phyloP scores from a whole-genome alignment of 2,329 filamentous ascomycete species.

The Aspergillus japonicus region DNA sequence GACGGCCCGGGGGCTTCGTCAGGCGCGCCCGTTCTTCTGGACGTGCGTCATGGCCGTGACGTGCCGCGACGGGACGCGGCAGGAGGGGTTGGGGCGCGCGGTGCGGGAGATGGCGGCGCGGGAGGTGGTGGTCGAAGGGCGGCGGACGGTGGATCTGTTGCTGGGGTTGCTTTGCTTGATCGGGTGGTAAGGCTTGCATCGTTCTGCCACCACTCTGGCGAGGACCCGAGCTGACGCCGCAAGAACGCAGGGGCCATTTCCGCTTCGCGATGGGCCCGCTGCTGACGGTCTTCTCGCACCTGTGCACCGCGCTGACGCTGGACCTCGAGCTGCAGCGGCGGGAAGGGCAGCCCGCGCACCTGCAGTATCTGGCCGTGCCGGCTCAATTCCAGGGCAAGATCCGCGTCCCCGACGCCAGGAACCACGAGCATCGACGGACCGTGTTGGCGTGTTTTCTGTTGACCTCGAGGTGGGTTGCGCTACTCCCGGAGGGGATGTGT shows the following conservation, averaged over 20 bases:
- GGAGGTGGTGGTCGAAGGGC: conserved; percentile 30
- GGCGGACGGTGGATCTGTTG: conserved; percentile 33
- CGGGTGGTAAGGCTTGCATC: not conserved
- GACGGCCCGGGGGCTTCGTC: conserved; percentile 28
- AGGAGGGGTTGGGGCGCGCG: conserved; percentile 16
- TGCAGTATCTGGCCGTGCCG: not conserved
- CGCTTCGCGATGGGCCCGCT: conserved; percentile 4
- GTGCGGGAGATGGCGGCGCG: conserved; percentile 23
- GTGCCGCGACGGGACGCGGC: conserved; percentile 15
- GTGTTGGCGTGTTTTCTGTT: conserved; percentile 9
- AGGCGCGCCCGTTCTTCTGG: conserved; percentile 41
- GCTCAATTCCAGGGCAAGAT: not conserved
- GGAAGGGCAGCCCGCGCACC: not conserved
- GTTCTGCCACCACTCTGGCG: too few species aligned
- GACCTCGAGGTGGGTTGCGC: conserved; percentile 2
- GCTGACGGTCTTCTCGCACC: conserved; percentile 7
- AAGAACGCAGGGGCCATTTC: conserved; percentile 2
- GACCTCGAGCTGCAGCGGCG: conserved; percentile 6
- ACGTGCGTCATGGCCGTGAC: conserved; percentile 38
- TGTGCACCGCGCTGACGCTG: conserved; percentile 4
- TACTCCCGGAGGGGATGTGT: too few species aligned
- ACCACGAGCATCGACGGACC: conserved; percentile 1
- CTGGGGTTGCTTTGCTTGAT: conserved; percentile 8
- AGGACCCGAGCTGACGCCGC: not conserved
- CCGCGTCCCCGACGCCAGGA: not conserved